phyloP scores from a whole-genome alignment of 306 rosid genomes.

The Psophocarpus tetragonolobus region DNA sequence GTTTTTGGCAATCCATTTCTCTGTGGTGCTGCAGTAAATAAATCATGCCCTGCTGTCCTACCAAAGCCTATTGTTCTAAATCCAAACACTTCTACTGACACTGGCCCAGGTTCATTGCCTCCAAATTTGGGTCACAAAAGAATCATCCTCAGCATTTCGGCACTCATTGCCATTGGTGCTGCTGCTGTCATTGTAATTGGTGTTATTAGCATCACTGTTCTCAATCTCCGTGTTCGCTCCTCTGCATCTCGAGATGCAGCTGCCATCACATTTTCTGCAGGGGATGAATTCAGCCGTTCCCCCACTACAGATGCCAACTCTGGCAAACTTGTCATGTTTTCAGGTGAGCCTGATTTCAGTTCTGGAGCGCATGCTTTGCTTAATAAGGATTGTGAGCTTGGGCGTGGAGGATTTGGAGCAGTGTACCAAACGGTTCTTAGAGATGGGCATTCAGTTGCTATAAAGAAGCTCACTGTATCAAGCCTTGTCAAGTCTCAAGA shows the following conservation, averaged over 20 bases:
- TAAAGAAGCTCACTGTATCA: conserved; percentile 97
- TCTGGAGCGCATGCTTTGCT: conserved; percentile 95
- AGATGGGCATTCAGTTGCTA: conserved; percentile 92
- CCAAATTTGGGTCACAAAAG: conserved; percentile 65
- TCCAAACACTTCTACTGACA: conserved; percentile 79
- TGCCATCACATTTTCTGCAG: conserved; percentile 74
- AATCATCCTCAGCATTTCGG: conserved; percentile 95
- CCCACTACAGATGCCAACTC: conserved; percentile 93
- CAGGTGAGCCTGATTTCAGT: conserved; percentile 96
- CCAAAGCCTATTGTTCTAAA: conserved; percentile 97
- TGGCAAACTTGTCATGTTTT: conserved; percentile 98
- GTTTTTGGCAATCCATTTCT: conserved; percentile 84
- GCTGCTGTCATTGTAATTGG: conserved; percentile 93
- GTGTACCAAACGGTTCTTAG: conserved; percentile 86
- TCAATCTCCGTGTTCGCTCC: conserved; percentile 82
- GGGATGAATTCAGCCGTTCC: conserved; percentile 87
- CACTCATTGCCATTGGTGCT: conserved; percentile 98
- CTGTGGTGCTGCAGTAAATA: conserved; percentile 86
- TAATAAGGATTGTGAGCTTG: conserved; percentile 98
- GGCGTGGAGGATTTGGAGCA: conserved; percentile 97
- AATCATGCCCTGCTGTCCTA: conserved; percentile 79
- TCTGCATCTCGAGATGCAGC: conserved; percentile 56
- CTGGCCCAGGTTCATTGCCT: conserved; percentile 52
- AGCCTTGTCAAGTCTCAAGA: conserved; percentile 98
- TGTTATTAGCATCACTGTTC: conserved; percentile 89